Base-by-base conservation (phyloP, 805 yeast species). In the Clavispora carvajalis region DNA sequence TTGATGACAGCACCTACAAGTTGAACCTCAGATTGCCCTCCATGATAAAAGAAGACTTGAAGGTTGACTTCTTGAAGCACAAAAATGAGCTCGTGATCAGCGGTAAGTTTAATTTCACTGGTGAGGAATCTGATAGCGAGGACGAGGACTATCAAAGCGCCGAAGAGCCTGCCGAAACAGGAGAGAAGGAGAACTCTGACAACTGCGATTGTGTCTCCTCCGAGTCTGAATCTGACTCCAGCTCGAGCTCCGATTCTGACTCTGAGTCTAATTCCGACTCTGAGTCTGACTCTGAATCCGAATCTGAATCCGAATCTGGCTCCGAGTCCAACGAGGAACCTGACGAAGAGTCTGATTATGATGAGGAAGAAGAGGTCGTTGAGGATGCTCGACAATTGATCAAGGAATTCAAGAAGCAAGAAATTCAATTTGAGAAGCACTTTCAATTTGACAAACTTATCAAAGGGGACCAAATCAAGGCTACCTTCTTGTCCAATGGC, bases 21-120 rank as follows among this genome's bases (percentile, higher is more conserved):
- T 60, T 69, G 51, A 59, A 56, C 42, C 54, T 69, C 45, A 62
- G 73, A 51, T 63, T 69, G 34, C 74, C 74, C 10, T 59, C 71
- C 7, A 51, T 69, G 33, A 58, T 61, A 39, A 60, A 59, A 51
- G 71, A 67, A 34, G 71, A 65, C 51, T 55, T 66, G 47, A 65
- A 63, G 41, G 54, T 69, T 37, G 63, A 63, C 40, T 69, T 66
- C 52, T 53, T 59, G 48, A 69, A 67, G 51, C 50, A 53, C 35
- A 67, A 65, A 45, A 69, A 69, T 43, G 71, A 68, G 54, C 64
- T 69, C 44, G 55, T 65, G 24, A 55, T 69, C 43, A 59, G 48
- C 33, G 74, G 74, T 36, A 67, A 63, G 52, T 60, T 64, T 48
- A 58, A 62, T 53, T 61, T 63, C 41, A 51, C 45, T 12, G 41